Evolutionary conservation across 106 monocot genomes (phyloP).

Genomic region (Dendrobium chrysotoxum): DNA sequence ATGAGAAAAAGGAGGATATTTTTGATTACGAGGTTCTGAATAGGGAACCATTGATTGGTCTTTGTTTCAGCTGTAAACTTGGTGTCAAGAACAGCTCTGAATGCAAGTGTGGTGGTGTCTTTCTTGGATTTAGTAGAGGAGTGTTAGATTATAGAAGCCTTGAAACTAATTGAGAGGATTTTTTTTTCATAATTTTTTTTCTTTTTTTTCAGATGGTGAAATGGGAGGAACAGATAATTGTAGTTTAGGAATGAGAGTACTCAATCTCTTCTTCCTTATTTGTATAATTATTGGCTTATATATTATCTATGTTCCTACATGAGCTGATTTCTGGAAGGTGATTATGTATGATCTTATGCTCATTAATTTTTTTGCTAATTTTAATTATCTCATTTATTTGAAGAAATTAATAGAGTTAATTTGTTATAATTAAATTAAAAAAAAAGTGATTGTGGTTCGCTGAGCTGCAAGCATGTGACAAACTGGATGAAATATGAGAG

Average conservation of each 20-base stretch:
- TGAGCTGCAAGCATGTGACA: not conserved
- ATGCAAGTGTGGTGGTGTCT: conserved; percentile 24
- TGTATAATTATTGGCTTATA: not conserved
- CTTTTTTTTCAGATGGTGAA: no score
- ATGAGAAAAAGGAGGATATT: not conserved
- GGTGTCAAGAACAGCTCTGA: conserved; percentile 22
- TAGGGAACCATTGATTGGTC: no score
- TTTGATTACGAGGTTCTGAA: not conserved
- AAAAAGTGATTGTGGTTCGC: no score
- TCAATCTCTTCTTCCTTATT: not conserved
- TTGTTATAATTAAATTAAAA: not conserved
- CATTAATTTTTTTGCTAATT: not conserved
- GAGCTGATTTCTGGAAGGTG: no score
- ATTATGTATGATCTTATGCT: no score
- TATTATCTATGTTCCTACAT: not conserved
- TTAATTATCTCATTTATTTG: not conserved
- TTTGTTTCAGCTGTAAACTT: conserved; percentile 30
- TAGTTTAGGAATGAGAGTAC: not conserved
- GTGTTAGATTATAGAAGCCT: conserved; percentile 28
- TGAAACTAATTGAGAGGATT: conserved; percentile 16
- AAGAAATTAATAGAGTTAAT: not conserved
- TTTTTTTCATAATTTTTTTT: not conserved
- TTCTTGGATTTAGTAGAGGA: conserved; percentile 18
- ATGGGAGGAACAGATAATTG: no score
- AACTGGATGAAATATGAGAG: not conserved